Evolutionary conservation across 345 rosid species (phyloP).

Genomic region (Laguncularia racemosa): DNA sequence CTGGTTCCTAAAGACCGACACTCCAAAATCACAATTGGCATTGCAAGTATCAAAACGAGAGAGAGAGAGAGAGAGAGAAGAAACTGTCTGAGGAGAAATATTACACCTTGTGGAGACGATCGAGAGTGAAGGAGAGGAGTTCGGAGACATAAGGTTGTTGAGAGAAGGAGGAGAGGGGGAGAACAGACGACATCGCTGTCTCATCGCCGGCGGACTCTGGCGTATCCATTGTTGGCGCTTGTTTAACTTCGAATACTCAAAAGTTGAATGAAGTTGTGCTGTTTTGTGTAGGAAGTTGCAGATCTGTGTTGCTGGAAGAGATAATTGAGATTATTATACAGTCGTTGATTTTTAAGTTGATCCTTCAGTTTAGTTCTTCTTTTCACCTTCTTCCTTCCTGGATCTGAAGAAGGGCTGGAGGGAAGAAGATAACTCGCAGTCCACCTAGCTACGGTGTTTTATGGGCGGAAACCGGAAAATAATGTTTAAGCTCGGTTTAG

Average conservation of each 20-base stretch:
- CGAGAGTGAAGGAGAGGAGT: constrained; percentile 98
- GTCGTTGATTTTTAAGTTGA: neutral
- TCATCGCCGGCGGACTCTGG: constrained; percentile 42
- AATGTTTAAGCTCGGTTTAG: too few species aligned
- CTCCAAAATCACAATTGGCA: constrained; percentile 2
- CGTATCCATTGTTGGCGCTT: neutral
- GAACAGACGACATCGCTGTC: constrained; percentile 30
- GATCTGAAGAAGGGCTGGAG: too few species aligned
- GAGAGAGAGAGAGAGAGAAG: too few species aligned
- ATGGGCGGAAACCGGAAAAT: too few species aligned
- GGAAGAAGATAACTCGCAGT: too few species aligned
- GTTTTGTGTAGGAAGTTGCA: neutral
- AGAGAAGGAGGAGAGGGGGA: constrained; percentile 73
- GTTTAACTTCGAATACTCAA: constrained; percentile 4
- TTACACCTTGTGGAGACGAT: constrained; percentile 87
- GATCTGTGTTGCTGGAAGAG: neutral
- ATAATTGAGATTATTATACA: neutral
- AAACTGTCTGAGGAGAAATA: too few species aligned
- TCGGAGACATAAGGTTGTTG: constrained; percentile 95
- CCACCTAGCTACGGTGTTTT: too few species aligned
- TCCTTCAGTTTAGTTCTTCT: too few species aligned
- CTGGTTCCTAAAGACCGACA: constrained; percentile 60
- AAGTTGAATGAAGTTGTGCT: constrained; percentile 6
- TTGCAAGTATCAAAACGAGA: neutral
- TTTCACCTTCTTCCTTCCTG: too few species aligned